These are phyloP conservation scores for Monilinia fructigena DNA, from an alignment of 2,329 filamentous ascomycete genomes.

Conservation along the genomic window DNA sequence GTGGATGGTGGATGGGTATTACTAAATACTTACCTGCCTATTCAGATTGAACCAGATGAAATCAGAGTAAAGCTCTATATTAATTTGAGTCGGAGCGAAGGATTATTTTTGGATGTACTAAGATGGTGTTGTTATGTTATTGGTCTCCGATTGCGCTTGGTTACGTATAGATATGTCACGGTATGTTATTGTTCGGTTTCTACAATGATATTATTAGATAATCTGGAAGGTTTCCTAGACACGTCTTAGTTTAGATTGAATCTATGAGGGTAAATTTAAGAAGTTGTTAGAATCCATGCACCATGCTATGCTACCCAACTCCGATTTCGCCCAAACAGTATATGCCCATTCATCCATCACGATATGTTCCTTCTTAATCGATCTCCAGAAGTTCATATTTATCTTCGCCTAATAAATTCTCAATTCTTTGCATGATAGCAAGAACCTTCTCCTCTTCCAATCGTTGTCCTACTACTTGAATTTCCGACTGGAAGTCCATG, in stretches of 20 bases:
- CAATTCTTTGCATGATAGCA: conserved; percentile 51
- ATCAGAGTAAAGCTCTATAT: no score
- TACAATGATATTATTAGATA: background rate
- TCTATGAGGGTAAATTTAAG: background rate
- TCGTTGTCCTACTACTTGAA: conserved; percentile 46
- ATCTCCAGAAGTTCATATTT: conserved; percentile 52
- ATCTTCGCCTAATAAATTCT: conserved; percentile 65
- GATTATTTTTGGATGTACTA: no score
- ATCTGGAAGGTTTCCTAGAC: background rate
- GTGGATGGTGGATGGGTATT: background rate
- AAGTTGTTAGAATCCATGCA: background rate
- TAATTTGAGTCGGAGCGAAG: no score
- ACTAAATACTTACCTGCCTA: background rate
- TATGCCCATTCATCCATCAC: background rate
- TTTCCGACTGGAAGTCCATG: conserved; percentile 80
- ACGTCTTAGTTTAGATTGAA: background rate
- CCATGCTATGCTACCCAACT: background rate
- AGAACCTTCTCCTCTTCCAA: conserved; percentile 41
- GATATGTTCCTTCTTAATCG: conserved; percentile 28
- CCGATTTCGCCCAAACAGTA: conserved; percentile 2
- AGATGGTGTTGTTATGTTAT: no score
- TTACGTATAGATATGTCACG: no score
- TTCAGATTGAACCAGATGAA: no score
- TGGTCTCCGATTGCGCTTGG: no score
- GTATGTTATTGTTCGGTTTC: background rate